Evolutionary conservation across 345 rosid genomes (phyloP).

Genomic region (Toxicodendron radicans): DNA sequence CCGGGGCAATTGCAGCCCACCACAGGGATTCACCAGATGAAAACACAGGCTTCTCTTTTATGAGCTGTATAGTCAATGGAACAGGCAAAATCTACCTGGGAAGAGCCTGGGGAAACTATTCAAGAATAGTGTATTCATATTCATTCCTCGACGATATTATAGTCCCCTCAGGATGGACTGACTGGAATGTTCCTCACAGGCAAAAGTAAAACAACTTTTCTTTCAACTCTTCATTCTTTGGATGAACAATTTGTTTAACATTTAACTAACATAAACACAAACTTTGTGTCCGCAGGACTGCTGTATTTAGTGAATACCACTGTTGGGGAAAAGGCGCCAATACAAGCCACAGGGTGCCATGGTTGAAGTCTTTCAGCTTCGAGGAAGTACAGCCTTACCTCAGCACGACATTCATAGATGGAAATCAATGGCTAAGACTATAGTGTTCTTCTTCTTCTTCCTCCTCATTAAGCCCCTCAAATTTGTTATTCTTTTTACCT

Average conservation of each 20-base stretch:
- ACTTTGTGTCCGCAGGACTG: slow-evolving; percentile 51
- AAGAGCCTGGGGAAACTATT: slow-evolving; percentile 92
- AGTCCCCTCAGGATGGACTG: slow-evolving; percentile 78
- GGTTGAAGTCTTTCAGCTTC: slow-evolving; percentile 57
- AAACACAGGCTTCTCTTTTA: slow-evolving; percentile 81
- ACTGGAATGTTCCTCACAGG: slow-evolving; percentile 63
- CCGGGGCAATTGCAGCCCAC: slow-evolving; percentile 86
- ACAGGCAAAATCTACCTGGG: slow-evolving; percentile 76
- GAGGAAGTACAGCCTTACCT: slow-evolving; percentile 59
- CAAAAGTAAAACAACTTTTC: slow-evolving; percentile 44
- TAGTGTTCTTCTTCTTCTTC: slow-evolving; percentile 17
- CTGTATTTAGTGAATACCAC: slow-evolving; percentile 68
- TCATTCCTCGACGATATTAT: slow-evolving; percentile 63
- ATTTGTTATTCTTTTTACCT: slow-evolving; percentile 16
- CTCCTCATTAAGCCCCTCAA: background rate
- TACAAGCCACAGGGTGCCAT: slow-evolving; percentile 53
- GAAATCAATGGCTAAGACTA: slow-evolving; percentile 77
- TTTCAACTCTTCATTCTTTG: background rate
- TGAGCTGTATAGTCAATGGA: slow-evolving; percentile 65
- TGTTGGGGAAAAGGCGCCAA: slow-evolving; percentile 87
- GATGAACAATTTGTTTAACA: background rate
- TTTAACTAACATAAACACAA: background rate
- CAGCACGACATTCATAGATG: slow-evolving; percentile 59
- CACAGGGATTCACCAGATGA: slow-evolving; percentile 66
- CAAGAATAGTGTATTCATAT: slow-evolving; percentile 71